These are phyloP conservation scores for Scheffersomyces insectosa DNA, from an alignment of 1,139 yeast species.

Conservation along the genomic window DNA sequence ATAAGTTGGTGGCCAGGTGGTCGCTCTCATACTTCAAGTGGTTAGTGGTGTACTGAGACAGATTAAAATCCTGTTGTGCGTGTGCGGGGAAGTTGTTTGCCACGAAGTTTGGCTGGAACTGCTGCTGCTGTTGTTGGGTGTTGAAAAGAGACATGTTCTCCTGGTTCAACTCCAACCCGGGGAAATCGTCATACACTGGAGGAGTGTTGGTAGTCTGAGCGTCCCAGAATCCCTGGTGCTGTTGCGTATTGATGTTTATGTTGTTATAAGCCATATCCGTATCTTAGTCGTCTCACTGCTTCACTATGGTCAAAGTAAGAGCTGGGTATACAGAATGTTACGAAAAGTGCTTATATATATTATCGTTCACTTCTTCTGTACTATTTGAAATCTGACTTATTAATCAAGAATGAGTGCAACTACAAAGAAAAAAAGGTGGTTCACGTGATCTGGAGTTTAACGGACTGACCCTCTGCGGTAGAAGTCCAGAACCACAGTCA, in stretches of 20 bases:
- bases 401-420: no score
- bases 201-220: background rate
- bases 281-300: no score
- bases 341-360: no score
- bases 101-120: background rate
- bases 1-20: background rate
- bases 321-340: no score
- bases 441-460: no score
- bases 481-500: no score
- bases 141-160: conserved; percentile 7
- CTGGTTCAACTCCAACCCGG: conserved; percentile 5
- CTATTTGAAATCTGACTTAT: no score
- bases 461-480: no score
- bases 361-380: no score
- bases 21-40: background rate
- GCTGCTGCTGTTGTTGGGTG: background rate
- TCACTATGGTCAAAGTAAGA: no score
- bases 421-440: no score
- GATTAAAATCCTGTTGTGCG: background rate
- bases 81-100: background rate
- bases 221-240: background rate
- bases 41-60: background rate
- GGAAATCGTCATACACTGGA: conserved; percentile 2
- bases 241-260: background rate
- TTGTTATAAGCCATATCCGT: background rate